Percentiles rank a stretch among this genome's conserved stretches.
Conservation (phyloP, 164 flowering plant species). For the Liquidambar formosana region DNA sequence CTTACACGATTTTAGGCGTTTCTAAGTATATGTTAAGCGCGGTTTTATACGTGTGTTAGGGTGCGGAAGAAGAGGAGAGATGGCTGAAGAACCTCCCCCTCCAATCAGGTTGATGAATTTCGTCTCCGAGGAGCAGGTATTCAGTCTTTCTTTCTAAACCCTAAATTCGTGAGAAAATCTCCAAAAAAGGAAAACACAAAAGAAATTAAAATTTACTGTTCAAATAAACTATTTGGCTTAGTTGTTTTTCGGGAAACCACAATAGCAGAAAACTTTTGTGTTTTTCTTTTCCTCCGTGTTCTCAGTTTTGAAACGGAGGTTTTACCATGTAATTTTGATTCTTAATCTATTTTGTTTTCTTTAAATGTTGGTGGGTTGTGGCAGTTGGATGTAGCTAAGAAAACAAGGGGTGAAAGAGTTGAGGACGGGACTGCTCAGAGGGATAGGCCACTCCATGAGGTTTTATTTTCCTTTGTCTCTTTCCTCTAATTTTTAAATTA, state of each 20-base stretch:
- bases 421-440: conserved; percentile 97
- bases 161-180: not conserved
- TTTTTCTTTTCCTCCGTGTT: not conserved
- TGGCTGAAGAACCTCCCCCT: conserved; percentile 44
- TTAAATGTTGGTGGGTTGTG: not conserved
- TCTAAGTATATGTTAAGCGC: too few species aligned
- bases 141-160: not conserved
- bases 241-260: too few species aligned
- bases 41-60: too few species aligned
- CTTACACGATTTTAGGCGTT: too few species aligned
- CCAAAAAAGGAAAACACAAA: too few species aligned
- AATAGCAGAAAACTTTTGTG: not conserved
- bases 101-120: conserved; percentile 72
- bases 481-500: not conserved
- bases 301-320: not conserved
- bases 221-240: too few species aligned
- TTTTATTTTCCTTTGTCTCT: conserved; percentile 6
- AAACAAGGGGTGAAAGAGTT: conserved; percentile 68
- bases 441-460: conserved; percentile 85
- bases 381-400: conserved; percentile 80
- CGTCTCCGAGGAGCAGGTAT: conserved; percentile 90
- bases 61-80: conserved; percentile 6
- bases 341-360: not conserved
- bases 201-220: too few species aligned
- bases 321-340: not conserved